Percentiles rank a stretch among this genome's conserved stretches.
phyloP scores from a whole-genome alignment of 2,329 filamentous ascomycete genomes.

The Didymella exigua region DNA sequence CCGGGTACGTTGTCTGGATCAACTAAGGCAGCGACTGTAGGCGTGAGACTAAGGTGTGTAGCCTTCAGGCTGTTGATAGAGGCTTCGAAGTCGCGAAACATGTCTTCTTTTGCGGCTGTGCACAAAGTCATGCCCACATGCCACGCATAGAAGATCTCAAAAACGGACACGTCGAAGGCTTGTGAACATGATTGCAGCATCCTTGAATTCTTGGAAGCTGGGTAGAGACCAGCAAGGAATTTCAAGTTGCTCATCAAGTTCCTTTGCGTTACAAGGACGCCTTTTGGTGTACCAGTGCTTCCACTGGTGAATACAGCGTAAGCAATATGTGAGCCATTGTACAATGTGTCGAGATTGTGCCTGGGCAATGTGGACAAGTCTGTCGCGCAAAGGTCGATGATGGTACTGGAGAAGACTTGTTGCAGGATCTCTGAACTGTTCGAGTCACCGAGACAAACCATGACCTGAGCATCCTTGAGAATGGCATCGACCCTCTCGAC shows the following conservation, averaged over 20 bases:
- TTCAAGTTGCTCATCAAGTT: slow-evolving; percentile 80
- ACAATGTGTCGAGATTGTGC: slow-evolving; percentile 46
- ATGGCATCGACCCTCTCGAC: slow-evolving; percentile 65
- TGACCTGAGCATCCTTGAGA: slow-evolving; percentile 63
- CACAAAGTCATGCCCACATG: slow-evolving; percentile 78
- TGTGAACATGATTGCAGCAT: slow-evolving; percentile 83
- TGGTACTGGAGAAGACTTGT: slow-evolving; percentile 1
- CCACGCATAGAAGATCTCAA: slow-evolving; percentile 90
- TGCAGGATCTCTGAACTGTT: slow-evolving; percentile 14
- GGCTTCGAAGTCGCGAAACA: slow-evolving; percentile 74
- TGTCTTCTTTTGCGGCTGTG: slow-evolving; percentile 72
- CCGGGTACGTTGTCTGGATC: slow-evolving; percentile 69
- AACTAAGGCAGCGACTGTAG: slow-evolving; percentile 80
- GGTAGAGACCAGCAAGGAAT: slow-evolving; percentile 70
- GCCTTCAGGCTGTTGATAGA: slow-evolving; percentile 67
- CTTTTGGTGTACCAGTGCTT: slow-evolving; percentile 80
- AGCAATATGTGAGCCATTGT: slow-evolving; percentile 61
- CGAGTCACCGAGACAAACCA: slow-evolving; percentile 53
- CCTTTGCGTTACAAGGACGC: slow-evolving; percentile 74
- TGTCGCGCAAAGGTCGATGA: slow-evolving; percentile 41
- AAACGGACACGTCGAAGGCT: slow-evolving; percentile 85
- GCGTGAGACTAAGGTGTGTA: slow-evolving; percentile 84
- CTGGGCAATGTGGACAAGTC: slow-evolving; percentile 40
- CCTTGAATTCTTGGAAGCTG: slow-evolving; percentile 58
- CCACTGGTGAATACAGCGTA: slow-evolving; percentile 87